These are phyloP conservation scores for Exserohilum rostratum DNA, from an alignment of 2,329 filamentous ascomycete species.

Conservation along the genomic window DNA sequence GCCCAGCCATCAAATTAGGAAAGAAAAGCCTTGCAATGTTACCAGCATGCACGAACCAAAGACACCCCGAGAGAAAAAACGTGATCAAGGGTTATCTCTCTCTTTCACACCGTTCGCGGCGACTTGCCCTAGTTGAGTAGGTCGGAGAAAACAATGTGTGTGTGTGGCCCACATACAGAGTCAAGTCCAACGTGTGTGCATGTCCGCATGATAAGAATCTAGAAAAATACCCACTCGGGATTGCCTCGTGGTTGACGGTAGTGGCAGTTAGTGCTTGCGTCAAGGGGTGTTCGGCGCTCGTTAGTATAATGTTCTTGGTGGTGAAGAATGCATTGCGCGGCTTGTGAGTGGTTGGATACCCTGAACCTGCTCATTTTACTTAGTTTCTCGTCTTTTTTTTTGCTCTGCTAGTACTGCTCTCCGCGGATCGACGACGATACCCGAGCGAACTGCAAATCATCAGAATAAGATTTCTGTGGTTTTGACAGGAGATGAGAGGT, in stretches of 20 bases:
- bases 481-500: not conserved
- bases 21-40: constrained; percentile 26
- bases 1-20: constrained; percentile 16
- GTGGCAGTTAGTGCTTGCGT: constrained; percentile 7
- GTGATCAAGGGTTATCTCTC: constrained; percentile 12
- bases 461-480: not conserved
- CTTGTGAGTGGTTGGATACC: constrained; percentile 14
- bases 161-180: too few species aligned
- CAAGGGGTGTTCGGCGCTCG: not conserved
- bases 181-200: constrained; percentile 28
- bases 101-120: too few species aligned
- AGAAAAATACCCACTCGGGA: constrained; percentile 13
- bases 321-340: not conserved
- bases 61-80: constrained; percentile 8
- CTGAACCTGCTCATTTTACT: not conserved
- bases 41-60: constrained; percentile 10
- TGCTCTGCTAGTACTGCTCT: not conserved
- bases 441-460: not conserved
- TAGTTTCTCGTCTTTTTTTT: too few species aligned
- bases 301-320: too few species aligned
- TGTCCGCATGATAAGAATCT: constrained; percentile 29
- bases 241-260: constrained; percentile 20
- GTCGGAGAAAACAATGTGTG: too few species aligned
- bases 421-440: constrained; percentile 6
- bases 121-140: constrained; percentile 24